These are phyloP conservation scores for Metschnikowia baotianmanensis DNA, from an alignment of 805 yeast genomes.

Conservation along the genomic window DNA sequence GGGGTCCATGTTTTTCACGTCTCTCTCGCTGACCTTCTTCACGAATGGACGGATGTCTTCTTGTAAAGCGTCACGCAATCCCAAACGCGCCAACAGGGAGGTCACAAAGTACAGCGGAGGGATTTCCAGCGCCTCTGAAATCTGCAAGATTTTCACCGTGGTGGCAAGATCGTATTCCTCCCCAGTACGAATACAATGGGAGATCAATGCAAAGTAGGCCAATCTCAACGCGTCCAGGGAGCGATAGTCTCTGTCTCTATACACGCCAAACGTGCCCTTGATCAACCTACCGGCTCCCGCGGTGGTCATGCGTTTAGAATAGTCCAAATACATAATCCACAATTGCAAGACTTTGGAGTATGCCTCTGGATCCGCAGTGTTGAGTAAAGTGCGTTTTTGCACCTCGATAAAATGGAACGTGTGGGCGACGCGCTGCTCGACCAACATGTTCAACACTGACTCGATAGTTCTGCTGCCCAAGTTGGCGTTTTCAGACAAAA, in stretches of 20 bases:
- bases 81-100: slow-evolving; percentile 19
- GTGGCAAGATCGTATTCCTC: slow-evolving; percentile 24
- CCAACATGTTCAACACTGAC: slow-evolving; percentile 26
- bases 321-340: slow-evolving; percentile 37
- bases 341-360: slow-evolving; percentile 27
- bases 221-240: slow-evolving; percentile 22
- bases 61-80: slow-evolving; percentile 9
- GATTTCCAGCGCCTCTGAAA: slow-evolving; percentile 17
- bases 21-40: slow-evolving; percentile 11
- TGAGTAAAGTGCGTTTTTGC: slow-evolving; percentile 15
- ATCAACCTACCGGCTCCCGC: slow-evolving; percentile 7
- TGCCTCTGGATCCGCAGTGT: slow-evolving; percentile 9
- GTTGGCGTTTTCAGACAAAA: slow-evolving; percentile 15
- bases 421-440: slow-evolving; percentile 33
- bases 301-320: slow-evolving; percentile 12
- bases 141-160: slow-evolving; percentile 28
- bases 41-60: slow-evolving; percentile 9
- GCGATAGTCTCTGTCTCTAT: slow-evolving; percentile 16
- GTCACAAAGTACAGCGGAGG: slow-evolving; percentile 22
- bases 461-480: slow-evolving; percentile 16
- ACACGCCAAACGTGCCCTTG: slow-evolving; percentile 9
- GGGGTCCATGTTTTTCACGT: slow-evolving; percentile 31
- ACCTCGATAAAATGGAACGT: slow-evolving; percentile 29
- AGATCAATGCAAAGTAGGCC: slow-evolving; percentile 35
- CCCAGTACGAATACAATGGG: slow-evolving; percentile 26